Evolutionary conservation across 2,329 filamentous ascomycete genomes (phyloP).

Genomic region (Monilinia polystroma): DNA sequence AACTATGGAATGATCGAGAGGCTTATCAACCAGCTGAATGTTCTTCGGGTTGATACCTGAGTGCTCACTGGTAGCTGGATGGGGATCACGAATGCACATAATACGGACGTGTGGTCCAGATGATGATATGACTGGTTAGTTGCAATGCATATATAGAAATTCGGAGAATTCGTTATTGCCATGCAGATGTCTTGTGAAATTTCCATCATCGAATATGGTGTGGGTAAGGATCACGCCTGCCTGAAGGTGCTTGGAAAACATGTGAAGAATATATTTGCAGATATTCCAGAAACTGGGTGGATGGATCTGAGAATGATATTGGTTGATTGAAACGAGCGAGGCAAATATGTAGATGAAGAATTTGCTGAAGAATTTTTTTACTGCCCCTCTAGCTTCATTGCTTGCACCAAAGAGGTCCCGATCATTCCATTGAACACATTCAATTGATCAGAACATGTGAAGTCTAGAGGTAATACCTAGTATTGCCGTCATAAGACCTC

Average conservation of each 20-base stretch:
- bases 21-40: background rate
- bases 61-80: background rate
- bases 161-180: background rate
- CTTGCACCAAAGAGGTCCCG: background rate
- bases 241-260: background rate
- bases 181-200: background rate
- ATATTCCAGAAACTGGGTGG: background rate
- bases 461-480: background rate
- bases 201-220: background rate
- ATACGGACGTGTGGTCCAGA: background rate
- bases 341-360: background rate
- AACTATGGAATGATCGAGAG: background rate
- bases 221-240: background rate
- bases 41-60: background rate
- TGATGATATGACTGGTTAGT: background rate
- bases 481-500: constrained; percentile 7
- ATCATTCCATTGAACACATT: background rate
- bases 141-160: background rate
- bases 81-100: background rate
- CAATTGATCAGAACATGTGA: background rate
- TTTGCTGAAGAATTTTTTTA: constrained; percentile 5
- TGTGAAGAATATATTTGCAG: background rate
- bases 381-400: background rate
- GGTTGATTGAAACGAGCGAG: background rate
- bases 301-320: background rate